phyloP scores from a whole-genome alignment of 257 asterid genomes.

The Penstemon eatonii region DNA sequence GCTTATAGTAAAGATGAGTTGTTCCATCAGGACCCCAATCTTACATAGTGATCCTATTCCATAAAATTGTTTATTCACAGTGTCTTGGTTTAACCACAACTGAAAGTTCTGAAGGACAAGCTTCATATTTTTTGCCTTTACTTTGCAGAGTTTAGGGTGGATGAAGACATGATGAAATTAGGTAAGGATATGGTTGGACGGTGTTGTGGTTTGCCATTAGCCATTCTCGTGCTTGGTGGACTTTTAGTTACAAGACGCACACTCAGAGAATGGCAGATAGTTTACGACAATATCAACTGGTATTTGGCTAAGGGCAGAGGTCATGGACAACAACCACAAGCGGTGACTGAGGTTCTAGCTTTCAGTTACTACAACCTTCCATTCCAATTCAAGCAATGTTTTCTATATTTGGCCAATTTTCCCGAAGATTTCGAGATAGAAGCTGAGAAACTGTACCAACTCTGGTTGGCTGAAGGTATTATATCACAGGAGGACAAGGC shows the following conservation, averaged over 20 bases:
- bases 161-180: slow-evolving; percentile 30
- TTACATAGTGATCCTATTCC: background rate
- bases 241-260: slow-evolving; percentile 30
- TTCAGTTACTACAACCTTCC: slow-evolving; percentile 42
- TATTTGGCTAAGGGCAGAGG: slow-evolving; percentile 36
- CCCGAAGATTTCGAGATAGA: slow-evolving; percentile 45
- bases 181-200: slow-evolving; percentile 39
- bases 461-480: slow-evolving; percentile 43
- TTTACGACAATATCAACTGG: slow-evolving; percentile 34
- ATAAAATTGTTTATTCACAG: background rate
- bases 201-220: slow-evolving; percentile 42
- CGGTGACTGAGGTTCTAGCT: slow-evolving; percentile 33
- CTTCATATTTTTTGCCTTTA: background rate
- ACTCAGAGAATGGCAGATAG: slow-evolving; percentile 34
- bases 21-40: background rate
- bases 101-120: background rate
- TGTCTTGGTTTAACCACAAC: too few relatives aligned
- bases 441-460: slow-evolving; percentile 43
- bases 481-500: slow-evolving; percentile 33
- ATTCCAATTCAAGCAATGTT: slow-evolving; percentile 39
- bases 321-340: slow-evolving; percentile 27
- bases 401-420: slow-evolving; percentile 40
- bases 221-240: slow-evolving; percentile 41
- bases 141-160: slow-evolving; percentile 28
- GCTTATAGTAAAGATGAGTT: too few relatives aligned